phyloP scores from a whole-genome alignment of 352 stramenopile genomes.

The Phytophthora boehmeriae region DNA sequence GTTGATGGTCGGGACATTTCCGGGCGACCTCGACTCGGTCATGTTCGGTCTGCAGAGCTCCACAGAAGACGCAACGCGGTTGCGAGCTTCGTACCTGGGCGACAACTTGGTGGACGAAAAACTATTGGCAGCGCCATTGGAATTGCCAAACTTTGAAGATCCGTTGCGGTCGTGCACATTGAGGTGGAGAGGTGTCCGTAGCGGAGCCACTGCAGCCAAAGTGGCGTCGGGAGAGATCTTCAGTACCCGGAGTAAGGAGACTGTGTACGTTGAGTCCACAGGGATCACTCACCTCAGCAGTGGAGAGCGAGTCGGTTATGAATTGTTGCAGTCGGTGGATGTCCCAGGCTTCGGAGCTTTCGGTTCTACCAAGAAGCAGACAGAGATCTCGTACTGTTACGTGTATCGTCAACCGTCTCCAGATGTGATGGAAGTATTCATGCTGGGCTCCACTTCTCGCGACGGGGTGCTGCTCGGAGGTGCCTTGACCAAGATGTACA shows the following conservation, averaged over 20 bases:
- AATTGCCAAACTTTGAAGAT: slow-evolving; percentile 27
- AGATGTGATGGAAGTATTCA: slow-evolving; percentile 37
- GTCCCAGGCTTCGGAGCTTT: slow-evolving; percentile 24
- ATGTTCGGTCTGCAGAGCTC: slow-evolving; percentile 41
- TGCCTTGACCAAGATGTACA: slow-evolving; percentile 35
- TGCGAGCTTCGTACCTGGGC: slow-evolving; percentile 34
- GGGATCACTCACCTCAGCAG: slow-evolving; percentile 27
- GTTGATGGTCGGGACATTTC: slow-evolving; percentile 37
- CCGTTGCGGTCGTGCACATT: slow-evolving; percentile 38
- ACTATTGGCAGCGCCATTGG: slow-evolving; percentile 27
- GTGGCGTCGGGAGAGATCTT: slow-evolving; percentile 26
- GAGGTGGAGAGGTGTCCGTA: slow-evolving; percentile 30
- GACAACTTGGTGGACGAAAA: slow-evolving; percentile 36
- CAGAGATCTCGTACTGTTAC: slow-evolving; percentile 45
- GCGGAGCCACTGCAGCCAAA: slow-evolving; percentile 16
- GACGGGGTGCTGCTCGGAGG: slow-evolving; percentile 34
- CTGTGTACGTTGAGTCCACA: slow-evolving; percentile 40
- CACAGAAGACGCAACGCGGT: slow-evolving; percentile 31
- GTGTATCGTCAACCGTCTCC: slow-evolving; percentile 37
- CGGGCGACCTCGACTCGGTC: slow-evolving; percentile 36
- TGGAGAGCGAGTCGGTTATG: slow-evolving; percentile 38
- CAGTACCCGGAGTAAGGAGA: slow-evolving; percentile 18
- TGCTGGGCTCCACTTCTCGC: slow-evolving; percentile 33
- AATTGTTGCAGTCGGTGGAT: slow-evolving; percentile 39
- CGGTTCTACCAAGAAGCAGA: slow-evolving; percentile 16